Evolutionary conservation across 129 eudicot species (phyloP), one percentile per base, ranked within the genome.

Genomic region (Arctium minus): DNA sequence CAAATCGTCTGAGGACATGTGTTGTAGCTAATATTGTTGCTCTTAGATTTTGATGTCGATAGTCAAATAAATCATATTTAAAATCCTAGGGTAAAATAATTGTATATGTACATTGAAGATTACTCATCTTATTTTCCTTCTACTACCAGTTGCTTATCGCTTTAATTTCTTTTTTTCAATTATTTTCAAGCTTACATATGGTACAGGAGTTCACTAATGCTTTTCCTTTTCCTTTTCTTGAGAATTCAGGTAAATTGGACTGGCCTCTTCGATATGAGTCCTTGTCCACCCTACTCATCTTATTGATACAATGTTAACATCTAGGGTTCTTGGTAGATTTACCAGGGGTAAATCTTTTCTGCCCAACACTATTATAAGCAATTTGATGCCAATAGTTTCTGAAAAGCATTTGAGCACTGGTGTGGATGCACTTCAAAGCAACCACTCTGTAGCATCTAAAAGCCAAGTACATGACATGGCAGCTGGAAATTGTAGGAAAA

Each of bases 281-380:
- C 29, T 53, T 17, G 44, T 13, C 70, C 68, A 53, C 17, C 40
- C 32, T 30, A 48, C 53, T 6, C 56, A 31, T 36, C 35, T 67
- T 64, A 15, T 75, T 17, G 38, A 70, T 56, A 22, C 79, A 18
- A 85, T 86, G 88, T 46, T 86, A 81, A 46, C 88, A 86, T 72
- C 86, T 77, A 86, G 77, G 72, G 46, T 78, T 31, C 48, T 86
- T 86, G 72, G 42, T 62, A 40, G 38, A 35, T 9, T 77, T 44
- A 71, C 83, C 10, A 72, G 44, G 46, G 78, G 86, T 76, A 86
- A 67, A 72, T 37, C 70, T 75, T 75, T 48, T 33, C 60, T 73
- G 15, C 13, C 37, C 31, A 39, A 74, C 60, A 64, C 81, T 67
- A 35, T 79, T 42, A 4, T 86, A 71, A 72, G 39, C 29, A n/a